A percentile compares a stretch with the other conserved stretches of the same genome.
These are phyloP conservation scores for Collybiopsis confluens DNA, from an alignment of 768 basidiomycete species.

Conservation along the genomic window DNA sequence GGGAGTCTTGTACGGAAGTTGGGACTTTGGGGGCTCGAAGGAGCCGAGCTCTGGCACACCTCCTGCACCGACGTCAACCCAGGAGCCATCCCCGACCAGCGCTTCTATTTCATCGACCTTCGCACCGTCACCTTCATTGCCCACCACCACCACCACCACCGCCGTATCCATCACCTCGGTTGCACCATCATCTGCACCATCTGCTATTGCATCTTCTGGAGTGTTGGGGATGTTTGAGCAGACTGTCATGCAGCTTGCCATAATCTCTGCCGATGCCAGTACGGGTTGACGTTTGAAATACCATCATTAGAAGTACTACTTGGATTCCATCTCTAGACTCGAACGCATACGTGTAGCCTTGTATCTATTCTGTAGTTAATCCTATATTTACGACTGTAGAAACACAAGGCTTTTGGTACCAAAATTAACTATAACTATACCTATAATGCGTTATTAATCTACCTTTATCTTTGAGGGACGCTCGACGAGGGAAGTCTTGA, in stretches of 20 bases:
- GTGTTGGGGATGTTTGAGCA: neutral
- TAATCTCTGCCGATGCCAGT: neutral
- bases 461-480: slow-evolving; percentile 51
- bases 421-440: slow-evolving; percentile 19
- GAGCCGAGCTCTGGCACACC: too few relatives aligned
- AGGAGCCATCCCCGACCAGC: neutral
- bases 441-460: slow-evolving; percentile 32
- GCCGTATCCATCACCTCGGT: neutral
- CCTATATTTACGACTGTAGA: neutral
- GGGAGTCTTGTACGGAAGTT: slow-evolving; percentile 44
- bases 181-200: neutral
- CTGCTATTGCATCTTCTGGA: neutral
- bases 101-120: slow-evolving; percentile 13
- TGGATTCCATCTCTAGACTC: neutral
- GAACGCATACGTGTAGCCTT: neutral
- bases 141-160: slow-evolving; percentile 22
- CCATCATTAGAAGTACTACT: neutral
- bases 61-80: too few relatives aligned
- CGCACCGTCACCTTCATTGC: slow-evolving; percentile 33
- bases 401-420: too few relatives aligned
- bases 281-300: neutral
- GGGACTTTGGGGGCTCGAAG: slow-evolving; percentile 47
- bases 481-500: slow-evolving; percentile 52
- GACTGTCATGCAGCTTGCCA: neutral
- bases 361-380: neutral